phyloP scores from a whole-genome alignment of 106 monocot genomes.

The Dendrobium catenatum region DNA sequence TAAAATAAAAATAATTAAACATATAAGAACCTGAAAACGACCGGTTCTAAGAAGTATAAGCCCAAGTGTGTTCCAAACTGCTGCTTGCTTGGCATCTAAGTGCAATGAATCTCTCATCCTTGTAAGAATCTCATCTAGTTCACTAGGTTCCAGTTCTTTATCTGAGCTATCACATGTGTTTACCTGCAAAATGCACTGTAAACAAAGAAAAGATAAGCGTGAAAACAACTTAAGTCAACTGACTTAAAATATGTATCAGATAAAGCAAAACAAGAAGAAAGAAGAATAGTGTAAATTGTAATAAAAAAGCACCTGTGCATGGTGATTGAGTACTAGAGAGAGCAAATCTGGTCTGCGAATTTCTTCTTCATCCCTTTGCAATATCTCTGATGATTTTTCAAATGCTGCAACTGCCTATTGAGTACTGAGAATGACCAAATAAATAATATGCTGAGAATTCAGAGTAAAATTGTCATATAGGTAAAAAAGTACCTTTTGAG shows the following conservation, averaged over 20 bases:
- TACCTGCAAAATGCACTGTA: slow-evolving; percentile 79
- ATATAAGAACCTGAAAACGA: slow-evolving; percentile 49
- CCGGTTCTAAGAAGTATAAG: slow-evolving; percentile 76
- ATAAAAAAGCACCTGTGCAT: slow-evolving; percentile 68
- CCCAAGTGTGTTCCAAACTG: slow-evolving; percentile 96
- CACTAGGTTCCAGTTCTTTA: slow-evolving; percentile 70
- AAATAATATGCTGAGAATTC: neutral
- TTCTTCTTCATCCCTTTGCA: slow-evolving; percentile 76
- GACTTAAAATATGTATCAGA: neutral
- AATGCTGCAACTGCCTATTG: slow-evolving; percentile 67
- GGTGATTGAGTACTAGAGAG: slow-evolving; percentile 84
- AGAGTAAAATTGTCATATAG: neutral
- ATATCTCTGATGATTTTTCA: slow-evolving; percentile 89
- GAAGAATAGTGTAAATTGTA: neutral
- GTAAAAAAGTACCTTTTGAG: slow-evolving; percentile 65
- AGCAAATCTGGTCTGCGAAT: slow-evolving; percentile 77
- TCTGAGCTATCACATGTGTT: slow-evolving; percentile 51
- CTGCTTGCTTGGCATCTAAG: slow-evolving; percentile 68
- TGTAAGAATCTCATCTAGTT: slow-evolving; percentile 65
- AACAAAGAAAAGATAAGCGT: neutral
- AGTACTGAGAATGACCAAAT: slow-evolving; percentile 9
- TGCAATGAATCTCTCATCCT: slow-evolving; percentile 71
- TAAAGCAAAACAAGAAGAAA: neutral
- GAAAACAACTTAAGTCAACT: neutral
- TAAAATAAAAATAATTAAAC: neutral